A percentile compares a stretch with the other conserved stretches of the same genome.
Conservation (phyloP, 768 basidiomycete species). For the Filobasidium wieringae region DNA sequence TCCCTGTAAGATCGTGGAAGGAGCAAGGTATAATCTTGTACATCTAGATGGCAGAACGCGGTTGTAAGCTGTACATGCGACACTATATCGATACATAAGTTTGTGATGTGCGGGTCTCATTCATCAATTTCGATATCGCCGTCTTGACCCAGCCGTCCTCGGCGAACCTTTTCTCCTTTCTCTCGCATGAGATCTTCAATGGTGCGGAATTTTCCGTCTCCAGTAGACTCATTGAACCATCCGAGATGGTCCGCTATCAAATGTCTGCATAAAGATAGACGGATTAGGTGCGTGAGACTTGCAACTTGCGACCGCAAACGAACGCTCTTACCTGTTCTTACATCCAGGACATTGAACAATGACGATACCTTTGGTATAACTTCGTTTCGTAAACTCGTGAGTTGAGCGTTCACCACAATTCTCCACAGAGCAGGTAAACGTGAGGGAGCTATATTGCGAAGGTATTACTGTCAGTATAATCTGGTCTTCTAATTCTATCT, state of each 20-base stretch:
- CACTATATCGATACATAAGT: too few species aligned
- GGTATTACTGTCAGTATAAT: too few species aligned
- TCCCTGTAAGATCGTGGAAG: conserved; percentile 18
- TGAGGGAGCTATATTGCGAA: conserved; percentile 29
- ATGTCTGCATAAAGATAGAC: conserved; percentile 20
- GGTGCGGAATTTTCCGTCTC: conserved; percentile 51
- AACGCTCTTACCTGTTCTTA: conserved; percentile 65
- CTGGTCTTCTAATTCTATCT: neutral
- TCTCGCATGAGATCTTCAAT: conserved; percentile 69
- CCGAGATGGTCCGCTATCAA: conserved; percentile 39
- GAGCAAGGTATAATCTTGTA: neutral
- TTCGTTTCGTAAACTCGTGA: conserved; percentile 71
- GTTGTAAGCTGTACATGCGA: neutral
- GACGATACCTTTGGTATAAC: conserved; percentile 81
- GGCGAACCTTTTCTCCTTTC: conserved; percentile 63
- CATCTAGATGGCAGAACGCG: neutral
- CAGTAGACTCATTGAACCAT: conserved; percentile 37
- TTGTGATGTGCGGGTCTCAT: too few species aligned
- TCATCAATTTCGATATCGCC: conserved; percentile 10
- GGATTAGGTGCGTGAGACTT: too few species aligned
- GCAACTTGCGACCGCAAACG: neutral
- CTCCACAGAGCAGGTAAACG: conserved; percentile 36
- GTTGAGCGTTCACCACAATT: conserved; percentile 65
- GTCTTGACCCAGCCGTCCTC: conserved; percentile 16
- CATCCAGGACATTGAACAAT: conserved; percentile 84